phyloP scores from a whole-genome alignment of 805 yeast species.

The Zygoascus flipseniorum region DNA sequence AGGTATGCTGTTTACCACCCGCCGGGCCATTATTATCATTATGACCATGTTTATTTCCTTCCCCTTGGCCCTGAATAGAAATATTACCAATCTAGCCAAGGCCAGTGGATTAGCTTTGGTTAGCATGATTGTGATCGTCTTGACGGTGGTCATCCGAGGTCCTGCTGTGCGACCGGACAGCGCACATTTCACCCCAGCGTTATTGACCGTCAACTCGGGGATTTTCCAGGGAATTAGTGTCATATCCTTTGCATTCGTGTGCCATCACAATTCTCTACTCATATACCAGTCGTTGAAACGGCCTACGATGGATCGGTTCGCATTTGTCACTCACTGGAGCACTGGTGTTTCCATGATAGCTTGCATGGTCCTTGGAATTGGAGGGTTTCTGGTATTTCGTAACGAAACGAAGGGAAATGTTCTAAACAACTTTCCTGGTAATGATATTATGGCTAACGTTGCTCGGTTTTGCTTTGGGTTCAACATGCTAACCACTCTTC shows the following conservation, averaged over 20 bases:
- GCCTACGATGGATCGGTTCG: conserved; percentile 69
- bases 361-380: conserved; percentile 68
- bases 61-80: conserved; percentile 72
- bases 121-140: conserved; percentile 73
- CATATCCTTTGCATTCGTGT: conserved; percentile 88
- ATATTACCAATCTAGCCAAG: conserved; percentile 75
- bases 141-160: conserved; percentile 65
- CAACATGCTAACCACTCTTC: conserved; percentile 87
- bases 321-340: conserved; percentile 72
- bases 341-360: conserved; percentile 74
- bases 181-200: conserved; percentile 37
- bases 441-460: conserved; percentile 67
- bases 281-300: conserved; percentile 75
- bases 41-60: conserved; percentile 68
- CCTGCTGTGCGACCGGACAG: conserved; percentile 46
- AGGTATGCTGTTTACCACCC: conserved; percentile 45
- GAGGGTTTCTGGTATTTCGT: conserved; percentile 70
- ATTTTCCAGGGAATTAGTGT: conserved; percentile 90
- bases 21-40: conserved; percentile 63
- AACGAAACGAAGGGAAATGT: conserved; percentile 78
- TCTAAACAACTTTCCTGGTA: conserved; percentile 73
- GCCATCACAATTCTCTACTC: conserved; percentile 90
- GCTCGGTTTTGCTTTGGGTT: conserved; percentile 88
- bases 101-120: conserved; percentile 80
- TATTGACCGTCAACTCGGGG: conserved; percentile 45